These are phyloP conservation scores for Salvia sclarea DNA, from an alignment of 305 asterid species.

Conservation along the genomic window DNA sequence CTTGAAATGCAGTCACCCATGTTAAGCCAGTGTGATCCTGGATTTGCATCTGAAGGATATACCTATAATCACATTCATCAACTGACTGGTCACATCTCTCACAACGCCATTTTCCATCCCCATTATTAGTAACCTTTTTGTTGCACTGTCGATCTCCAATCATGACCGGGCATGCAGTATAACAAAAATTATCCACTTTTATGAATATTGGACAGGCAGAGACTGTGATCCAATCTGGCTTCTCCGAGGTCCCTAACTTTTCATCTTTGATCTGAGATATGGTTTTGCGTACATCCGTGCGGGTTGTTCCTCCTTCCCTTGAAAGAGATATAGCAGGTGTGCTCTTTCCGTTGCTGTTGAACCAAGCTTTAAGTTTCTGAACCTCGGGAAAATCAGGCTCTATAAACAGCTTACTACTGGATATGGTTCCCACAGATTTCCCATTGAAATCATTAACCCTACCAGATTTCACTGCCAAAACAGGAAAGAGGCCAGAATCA, in stretches of 20 bases:
- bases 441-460: slow-evolving; percentile 62
- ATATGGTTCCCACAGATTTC: slow-evolving; percentile 59
- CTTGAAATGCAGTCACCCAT: slow-evolving; percentile 91
- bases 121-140: slow-evolving; percentile 80
- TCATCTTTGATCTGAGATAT: slow-evolving; percentile 92
- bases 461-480: slow-evolving; percentile 85
- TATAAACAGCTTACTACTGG: slow-evolving; percentile 65
- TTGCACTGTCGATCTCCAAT: slow-evolving; percentile 80
- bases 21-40: slow-evolving; percentile 89
- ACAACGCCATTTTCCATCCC: slow-evolving; percentile 82
- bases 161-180: slow-evolving; percentile 76
- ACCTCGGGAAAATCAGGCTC: slow-evolving; percentile 92
- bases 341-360: slow-evolving; percentile 67
- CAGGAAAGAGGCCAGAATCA: slow-evolving; percentile 77
- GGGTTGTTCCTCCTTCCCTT: slow-evolving; percentile 53
- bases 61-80: slow-evolving; percentile 82
- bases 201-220: slow-evolving; percentile 66
- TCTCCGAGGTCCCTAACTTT: slow-evolving; percentile 80
- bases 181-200: slow-evolving; percentile 71
- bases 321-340: slow-evolving; percentile 66
- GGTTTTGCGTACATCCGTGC: slow-evolving; percentile 65
- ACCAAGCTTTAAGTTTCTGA: slow-evolving; percentile 66
- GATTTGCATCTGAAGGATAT: slow-evolving; percentile 81
- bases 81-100: slow-evolving; percentile 66
- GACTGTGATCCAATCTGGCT: slow-evolving; percentile 89